Percentiles rank a stretch among this genome's conserved stretches.
Conservation (phyloP, 202 grass and related monocot genomes). For the Elaeis oleifera region DNA sequence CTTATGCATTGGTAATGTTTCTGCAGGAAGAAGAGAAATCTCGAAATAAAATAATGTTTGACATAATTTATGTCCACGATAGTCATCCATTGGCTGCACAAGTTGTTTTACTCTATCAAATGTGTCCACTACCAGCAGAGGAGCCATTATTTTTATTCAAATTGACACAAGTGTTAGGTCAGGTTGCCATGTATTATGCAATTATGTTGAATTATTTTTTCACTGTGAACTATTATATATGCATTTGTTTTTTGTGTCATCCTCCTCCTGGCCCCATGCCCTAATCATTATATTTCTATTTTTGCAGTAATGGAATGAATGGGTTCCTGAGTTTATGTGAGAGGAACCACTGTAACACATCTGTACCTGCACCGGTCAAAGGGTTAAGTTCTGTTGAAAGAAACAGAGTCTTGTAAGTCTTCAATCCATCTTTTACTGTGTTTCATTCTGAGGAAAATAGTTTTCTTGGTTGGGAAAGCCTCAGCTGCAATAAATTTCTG, state of each 20-base stretch:
- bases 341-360: constrained; percentile 46
- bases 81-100: constrained; percentile 62
- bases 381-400: constrained; percentile 55
- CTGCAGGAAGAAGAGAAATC: constrained; percentile 85
- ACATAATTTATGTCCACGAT: constrained; percentile 70
- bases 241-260: too few species aligned
- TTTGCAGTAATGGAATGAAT: constrained; percentile 83
- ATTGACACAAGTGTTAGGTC: constrained; percentile 70
- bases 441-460: constrained; percentile 11
- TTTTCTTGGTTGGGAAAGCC: constrained; percentile 16
- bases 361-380: constrained; percentile 56
- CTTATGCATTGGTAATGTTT: background rate
- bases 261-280: too few species aligned
- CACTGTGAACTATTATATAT: constrained; percentile 3
- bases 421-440: background rate
- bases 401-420: constrained; percentile 92
- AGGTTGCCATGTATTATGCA: constrained; percentile 23
- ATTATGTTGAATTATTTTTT: constrained; percentile 32
- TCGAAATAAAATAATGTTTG: constrained; percentile 80
- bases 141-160: constrained; percentile 48
- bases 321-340: constrained; percentile 83
- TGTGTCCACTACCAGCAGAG: constrained; percentile 29
- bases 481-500: constrained; percentile 5
- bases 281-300: constrained; percentile 7
- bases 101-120: constrained; percentile 60